phyloP scores from a whole-genome alignment of 108 stramenopile genomes.

The Conticribra guillardii region DNA sequence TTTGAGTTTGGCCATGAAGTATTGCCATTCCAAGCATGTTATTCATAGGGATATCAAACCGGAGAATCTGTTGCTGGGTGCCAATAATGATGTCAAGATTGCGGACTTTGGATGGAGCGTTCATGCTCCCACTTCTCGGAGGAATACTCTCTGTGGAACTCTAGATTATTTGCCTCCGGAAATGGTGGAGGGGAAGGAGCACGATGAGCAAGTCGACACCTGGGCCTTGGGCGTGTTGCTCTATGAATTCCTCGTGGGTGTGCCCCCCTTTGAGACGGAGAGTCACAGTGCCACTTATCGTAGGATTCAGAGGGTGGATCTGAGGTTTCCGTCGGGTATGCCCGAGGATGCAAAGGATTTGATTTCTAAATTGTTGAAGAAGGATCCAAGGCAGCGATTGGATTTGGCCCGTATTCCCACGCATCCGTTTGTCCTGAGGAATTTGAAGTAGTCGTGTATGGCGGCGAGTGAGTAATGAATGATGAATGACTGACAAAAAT shows the following conservation, averaged over 20 bases:
- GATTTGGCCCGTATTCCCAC: constrained; percentile 78
- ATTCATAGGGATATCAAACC: constrained; percentile 99
- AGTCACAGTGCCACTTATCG: constrained; percentile 93
- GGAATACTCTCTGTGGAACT: constrained; percentile 98
- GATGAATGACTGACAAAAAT: too few species aligned
- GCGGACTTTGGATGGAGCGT: constrained; percentile 99
- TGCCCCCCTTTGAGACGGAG: constrained; percentile 97
- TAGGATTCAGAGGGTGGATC: constrained; percentile 92
- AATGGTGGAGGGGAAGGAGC: constrained; percentile 95
- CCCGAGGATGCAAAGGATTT: constrained; percentile 94
- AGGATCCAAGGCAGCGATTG: constrained; percentile 91
- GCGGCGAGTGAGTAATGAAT: too few species aligned
- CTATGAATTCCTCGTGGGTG: constrained; percentile 96
- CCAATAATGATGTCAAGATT: constrained; percentile 95
- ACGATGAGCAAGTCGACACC: constrained; percentile 91
- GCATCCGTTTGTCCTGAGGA: constrained; percentile 91
- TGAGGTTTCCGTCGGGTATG: constrained; percentile 86
- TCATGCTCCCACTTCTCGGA: constrained; percentile 92
- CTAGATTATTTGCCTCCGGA: constrained; percentile 98
- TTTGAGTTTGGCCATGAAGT: constrained; percentile 86
- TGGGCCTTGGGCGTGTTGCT: constrained; percentile 95
- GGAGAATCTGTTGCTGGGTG: constrained; percentile 95
- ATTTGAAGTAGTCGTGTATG: too few species aligned
- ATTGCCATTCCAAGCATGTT: constrained; percentile 96
- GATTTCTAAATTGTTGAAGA: constrained; percentile 87